These are phyloP conservation scores for Musa balbisiana DNA, from an alignment of 202 grass and related monocot species.

Conservation along the genomic window DNA sequence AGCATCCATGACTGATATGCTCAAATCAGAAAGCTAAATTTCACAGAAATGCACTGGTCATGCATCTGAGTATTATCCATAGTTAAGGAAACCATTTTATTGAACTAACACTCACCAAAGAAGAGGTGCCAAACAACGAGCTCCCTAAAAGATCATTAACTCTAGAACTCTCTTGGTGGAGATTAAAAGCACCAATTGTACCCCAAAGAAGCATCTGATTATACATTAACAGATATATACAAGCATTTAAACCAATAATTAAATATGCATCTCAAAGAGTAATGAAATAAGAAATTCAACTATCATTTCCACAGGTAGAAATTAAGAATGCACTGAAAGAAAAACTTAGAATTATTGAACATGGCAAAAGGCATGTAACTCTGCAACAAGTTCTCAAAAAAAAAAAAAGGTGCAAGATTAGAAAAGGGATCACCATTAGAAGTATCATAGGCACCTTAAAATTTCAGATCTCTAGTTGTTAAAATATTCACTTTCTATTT, in stretches of 20 bases:
- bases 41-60: conserved; percentile 7
- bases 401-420: not conserved
- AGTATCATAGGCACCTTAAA: not conserved
- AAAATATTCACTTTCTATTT: not conserved
- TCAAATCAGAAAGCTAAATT: conserved; percentile 47
- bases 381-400: not conserved
- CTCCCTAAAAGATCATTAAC: conserved; percentile 54
- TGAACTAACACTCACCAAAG: conserved; percentile 20
- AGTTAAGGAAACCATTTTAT: not conserved
- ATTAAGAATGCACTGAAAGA: not conserved
- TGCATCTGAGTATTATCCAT: conserved; percentile 16
- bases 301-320: not conserved
- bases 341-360: not conserved
- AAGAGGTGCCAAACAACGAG: conserved; percentile 23
- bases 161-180: conserved; percentile 26
- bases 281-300: not conserved
- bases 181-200: conserved; percentile 34
- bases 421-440: not conserved
- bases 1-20: conserved; percentile 51
- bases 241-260: not conserved
- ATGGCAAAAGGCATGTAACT: not conserved
- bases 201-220: conserved; percentile 68
- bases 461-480: not conserved
- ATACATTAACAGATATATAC: conserved; percentile 15
- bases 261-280: not conserved